Conservation (phyloP, 352 stramenopile genomes). For the Globisporangium yorkense region DNA sequence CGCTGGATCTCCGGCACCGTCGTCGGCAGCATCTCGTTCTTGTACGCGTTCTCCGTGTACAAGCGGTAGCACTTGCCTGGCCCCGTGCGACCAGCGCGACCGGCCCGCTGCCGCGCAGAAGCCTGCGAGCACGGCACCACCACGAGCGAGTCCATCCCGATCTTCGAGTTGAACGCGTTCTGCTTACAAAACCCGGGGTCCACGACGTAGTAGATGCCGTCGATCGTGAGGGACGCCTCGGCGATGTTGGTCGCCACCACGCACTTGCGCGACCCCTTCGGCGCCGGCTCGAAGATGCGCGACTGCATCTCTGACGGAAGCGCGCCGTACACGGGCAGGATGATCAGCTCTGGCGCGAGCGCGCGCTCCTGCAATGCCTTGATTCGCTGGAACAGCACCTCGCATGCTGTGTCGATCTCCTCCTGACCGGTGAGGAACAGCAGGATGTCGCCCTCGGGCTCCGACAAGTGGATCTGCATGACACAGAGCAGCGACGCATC, state of each 20-base stretch:
- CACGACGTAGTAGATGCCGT: conserved; percentile 95
- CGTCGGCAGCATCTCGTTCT: conserved; percentile 95
- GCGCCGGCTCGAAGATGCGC: conserved; percentile 97
- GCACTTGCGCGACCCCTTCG: conserved; percentile 94
- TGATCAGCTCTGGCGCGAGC: conserved; percentile 96
- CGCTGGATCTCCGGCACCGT: conserved; percentile 99
- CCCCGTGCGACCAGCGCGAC: conserved; percentile 96
- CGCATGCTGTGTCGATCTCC: conserved; percentile 98
- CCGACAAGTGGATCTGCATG: conserved; percentile 99
- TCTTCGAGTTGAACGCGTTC: conserved; percentile 98
- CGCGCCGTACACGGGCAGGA: conserved; percentile 97
- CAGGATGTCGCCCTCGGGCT: conserved; percentile 97
- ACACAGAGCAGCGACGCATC: conserved; percentile 97
- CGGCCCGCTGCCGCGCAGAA: conserved; percentile 95
- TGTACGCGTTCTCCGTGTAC: conserved; percentile 99
- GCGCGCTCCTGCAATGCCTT: conserved; percentile 92
- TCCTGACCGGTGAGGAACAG: conserved; percentile 99
- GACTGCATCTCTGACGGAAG: conserved; percentile 99
- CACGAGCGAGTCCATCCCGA: conserved; percentile 99
- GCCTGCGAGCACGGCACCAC: conserved; percentile 98
- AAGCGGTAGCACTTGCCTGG: conserved; percentile 99
- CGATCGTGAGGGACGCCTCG: conserved; percentile 99
- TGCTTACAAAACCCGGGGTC: conserved; percentile 97
- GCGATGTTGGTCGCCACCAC: conserved; percentile 99
- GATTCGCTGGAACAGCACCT: conserved; percentile 97